Base-by-base conservation (phyloP, 192 early-diverging fungal species). In the Coemansia reversa region DNA sequence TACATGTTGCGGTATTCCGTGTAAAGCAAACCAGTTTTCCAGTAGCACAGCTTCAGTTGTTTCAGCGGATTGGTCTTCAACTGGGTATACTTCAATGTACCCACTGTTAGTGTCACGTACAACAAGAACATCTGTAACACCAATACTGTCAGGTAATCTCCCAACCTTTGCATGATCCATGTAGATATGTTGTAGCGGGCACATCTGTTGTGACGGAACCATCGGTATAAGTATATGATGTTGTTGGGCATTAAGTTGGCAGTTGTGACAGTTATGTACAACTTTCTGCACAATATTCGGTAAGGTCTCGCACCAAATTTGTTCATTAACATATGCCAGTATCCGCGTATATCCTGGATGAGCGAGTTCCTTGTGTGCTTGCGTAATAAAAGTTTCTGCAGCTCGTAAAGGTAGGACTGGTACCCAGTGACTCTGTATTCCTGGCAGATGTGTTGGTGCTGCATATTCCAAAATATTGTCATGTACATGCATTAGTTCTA, bases 181-280 rank as follows among this genome's bases (percentile, higher is more conserved):
- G 28, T 54, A 54, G 9, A 54, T 7, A 11, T 54, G 52, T 12
- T 24, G 25, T 1, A 11, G 11, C 0, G 52, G 25, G 4, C 6
- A 2, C 0, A 11, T 11, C 5, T 18, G 6, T 25, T 54, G 22
- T 18, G 25, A 29, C 1, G 6, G 52, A 3, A 54, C 52, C 0
- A 54, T 24, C 1, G 52, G 52, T 12, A 25, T 54, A 19, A 47
- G 24, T 12, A 16, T 20, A 42, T 45, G 35, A 6, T 24, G 57
- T 7, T 58, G 57, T 4, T 22, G 6, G 7, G 39, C 39, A 5
- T 58, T 58, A 1, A 58, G n/a, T 24, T 58, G 57, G 57, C 35
- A 58, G 35, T n/a, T 45, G 0, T 12, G 9, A 39, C 57, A 58
- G 3, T 27, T 27, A 27, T 27, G 27, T 27, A 27, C 27, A 27